Evolutionary conservation across 2,329 filamentous ascomycete species (phyloP).

Genomic region (Aureobasidium sp.): DNA sequence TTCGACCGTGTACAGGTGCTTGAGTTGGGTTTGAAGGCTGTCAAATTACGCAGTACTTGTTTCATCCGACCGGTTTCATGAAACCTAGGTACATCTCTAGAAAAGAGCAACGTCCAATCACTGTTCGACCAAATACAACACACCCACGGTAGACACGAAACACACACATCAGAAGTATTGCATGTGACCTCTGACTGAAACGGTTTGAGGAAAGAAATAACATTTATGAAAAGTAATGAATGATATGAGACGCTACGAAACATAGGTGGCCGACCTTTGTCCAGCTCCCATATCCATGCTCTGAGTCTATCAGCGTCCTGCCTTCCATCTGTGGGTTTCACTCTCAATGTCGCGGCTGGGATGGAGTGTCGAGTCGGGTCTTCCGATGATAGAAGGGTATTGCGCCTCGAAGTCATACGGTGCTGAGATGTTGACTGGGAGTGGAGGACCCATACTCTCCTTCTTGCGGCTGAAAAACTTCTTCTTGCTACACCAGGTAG

Average conservation of each 20-base stretch:
- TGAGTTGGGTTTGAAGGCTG: background rate
- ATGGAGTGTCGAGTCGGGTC: slow-evolving; percentile 51
- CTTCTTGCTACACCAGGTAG: slow-evolving; percentile 30
- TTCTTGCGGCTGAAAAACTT: slow-evolving; percentile 26
- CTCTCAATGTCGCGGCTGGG: slow-evolving; percentile 31
- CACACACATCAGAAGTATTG: background rate
- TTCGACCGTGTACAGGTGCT: background rate
- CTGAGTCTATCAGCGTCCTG: background rate
- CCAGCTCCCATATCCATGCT: background rate
- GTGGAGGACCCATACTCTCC: slow-evolving; percentile 36
- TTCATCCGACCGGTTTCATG: background rate
- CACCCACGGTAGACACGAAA: background rate
- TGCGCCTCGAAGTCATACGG: slow-evolving; percentile 47
- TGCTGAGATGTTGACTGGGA: slow-evolving; percentile 48
- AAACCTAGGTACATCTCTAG: background rate
- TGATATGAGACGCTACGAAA: background rate
- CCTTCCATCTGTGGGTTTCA: slow-evolving; percentile 25
- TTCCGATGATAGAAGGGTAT: slow-evolving; percentile 43
- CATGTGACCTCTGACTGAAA: background rate
- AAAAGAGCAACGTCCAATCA: background rate
- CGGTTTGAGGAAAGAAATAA: background rate
- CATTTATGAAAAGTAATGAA: background rate
- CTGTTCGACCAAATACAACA: background rate
- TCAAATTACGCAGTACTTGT: background rate
- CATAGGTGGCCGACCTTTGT: background rate